A percentile compares a stretch with the other conserved stretches of the same genome.
phyloP scores from a whole-genome alignment of 2,329 filamentous ascomycete genomes.

The Fusarium dimerum region DNA sequence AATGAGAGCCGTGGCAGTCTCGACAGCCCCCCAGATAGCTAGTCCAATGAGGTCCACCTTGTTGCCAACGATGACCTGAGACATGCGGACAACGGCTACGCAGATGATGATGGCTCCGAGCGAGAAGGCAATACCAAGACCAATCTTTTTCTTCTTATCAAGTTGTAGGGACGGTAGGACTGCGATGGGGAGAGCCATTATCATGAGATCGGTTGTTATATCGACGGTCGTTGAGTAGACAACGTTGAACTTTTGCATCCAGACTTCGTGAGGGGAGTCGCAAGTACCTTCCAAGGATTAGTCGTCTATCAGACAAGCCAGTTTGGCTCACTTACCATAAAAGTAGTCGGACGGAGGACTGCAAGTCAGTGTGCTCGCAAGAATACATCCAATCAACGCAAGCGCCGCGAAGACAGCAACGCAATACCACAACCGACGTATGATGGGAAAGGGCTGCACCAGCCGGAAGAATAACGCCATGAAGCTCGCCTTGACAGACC shows the following conservation, averaged over 20 bases:
- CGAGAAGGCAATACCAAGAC: constrained; percentile 9
- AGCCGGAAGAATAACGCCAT: constrained; percentile 9
- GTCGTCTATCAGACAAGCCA: too few species aligned
- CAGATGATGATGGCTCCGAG: constrained; percentile 11
- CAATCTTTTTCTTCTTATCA: constrained; percentile 13
- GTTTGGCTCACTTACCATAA: not conserved
- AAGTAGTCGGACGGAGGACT: constrained; percentile 10
- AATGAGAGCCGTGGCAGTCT: constrained; percentile 14
- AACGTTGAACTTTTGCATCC: constrained; percentile 8
- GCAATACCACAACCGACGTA: constrained; percentile 9
- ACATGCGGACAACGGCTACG: constrained; percentile 12
- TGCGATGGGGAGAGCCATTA: constrained; percentile 15
- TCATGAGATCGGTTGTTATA: constrained; percentile 12
- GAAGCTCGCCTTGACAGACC: constrained; percentile 17
- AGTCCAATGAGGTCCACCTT: constrained; percentile 12
- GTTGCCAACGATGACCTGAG: constrained; percentile 10
- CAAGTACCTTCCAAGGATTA: not conserved
- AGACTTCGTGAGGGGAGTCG: constrained; percentile 4
- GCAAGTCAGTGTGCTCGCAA: constrained; percentile 12
- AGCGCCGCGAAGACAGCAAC: constrained; percentile 3
- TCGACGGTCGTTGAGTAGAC: constrained; percentile 15
- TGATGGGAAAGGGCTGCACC: constrained; percentile 6
- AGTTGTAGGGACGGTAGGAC: constrained; percentile 12
- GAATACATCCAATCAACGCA: constrained; percentile 2
- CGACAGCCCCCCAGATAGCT: constrained; percentile 13